Evolutionary conservation across 2,329 filamentous ascomycete species (phyloP).

Genomic region (Colletotrichum sp.): DNA sequence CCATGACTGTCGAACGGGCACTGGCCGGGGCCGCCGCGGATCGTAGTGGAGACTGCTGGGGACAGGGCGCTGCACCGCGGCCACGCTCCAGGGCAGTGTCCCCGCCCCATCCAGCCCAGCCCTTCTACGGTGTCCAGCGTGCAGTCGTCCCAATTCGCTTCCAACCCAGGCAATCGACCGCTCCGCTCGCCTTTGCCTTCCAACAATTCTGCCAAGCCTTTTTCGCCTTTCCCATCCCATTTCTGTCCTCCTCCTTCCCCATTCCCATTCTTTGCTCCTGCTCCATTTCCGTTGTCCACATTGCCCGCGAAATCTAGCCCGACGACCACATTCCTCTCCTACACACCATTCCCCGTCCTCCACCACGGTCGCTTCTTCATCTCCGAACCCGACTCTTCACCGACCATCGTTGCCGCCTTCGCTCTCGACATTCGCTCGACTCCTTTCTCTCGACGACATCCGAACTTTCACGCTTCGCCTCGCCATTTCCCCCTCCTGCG

Average conservation of each 20-base stretch:
- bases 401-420: background rate
- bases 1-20: background rate
- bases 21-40: background rate
- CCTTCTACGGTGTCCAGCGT: background rate
- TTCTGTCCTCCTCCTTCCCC: background rate
- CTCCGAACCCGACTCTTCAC: background rate
- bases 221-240: constrained; percentile 4
- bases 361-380: background rate
- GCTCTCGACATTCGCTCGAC: background rate
- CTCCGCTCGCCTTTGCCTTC: background rate
- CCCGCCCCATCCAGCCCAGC: background rate
- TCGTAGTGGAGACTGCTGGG: background rate
- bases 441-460: background rate
- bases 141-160: background rate
- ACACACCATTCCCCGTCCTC: background rate
- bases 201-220: background rate
- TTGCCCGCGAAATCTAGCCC: background rate
- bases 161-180: background rate
- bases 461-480: background rate
- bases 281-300: background rate
- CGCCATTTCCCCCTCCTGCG: background rate
- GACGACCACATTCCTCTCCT: background rate
- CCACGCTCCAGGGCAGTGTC: background rate
- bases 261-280: background rate
- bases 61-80: background rate